Evolutionary conservation across 108 stramenopile species (phyloP).

Genomic region (Fragilaria crotonensis): DNA sequence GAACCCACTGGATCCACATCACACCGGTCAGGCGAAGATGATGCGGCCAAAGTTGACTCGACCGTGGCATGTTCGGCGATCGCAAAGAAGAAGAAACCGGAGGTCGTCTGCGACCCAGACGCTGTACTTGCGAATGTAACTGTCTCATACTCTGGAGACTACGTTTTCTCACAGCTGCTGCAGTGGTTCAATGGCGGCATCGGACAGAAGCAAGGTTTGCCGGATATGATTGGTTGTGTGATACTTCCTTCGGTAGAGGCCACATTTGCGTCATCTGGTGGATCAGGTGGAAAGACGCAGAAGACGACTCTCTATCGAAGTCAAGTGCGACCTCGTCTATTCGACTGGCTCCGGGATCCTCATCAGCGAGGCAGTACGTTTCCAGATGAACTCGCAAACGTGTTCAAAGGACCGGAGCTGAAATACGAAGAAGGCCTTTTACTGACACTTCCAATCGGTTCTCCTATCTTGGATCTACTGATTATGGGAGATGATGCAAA

Average conservation of each 20-base stretch:
- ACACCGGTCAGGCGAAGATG: neutral
- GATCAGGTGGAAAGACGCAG: constrained; percentile 13
- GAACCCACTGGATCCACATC: neutral
- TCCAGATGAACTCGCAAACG: constrained; percentile 53
- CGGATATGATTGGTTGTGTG: constrained; percentile 63
- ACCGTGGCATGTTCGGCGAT: too few relatives aligned
- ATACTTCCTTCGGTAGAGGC: constrained; percentile 51
- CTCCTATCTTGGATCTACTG: constrained; percentile 80
- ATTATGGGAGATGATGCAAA: constrained; percentile 73
- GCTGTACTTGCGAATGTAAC: constrained; percentile 68
- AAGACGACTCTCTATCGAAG: constrained; percentile 18
- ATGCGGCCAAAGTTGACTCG: neutral
- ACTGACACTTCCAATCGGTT: constrained; percentile 51
- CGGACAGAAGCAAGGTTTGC: constrained; percentile 64
- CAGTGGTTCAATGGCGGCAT: constrained; percentile 90
- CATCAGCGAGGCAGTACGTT: constrained; percentile 69
- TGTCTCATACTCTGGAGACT: constrained; percentile 71
- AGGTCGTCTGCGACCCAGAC: constrained; percentile 58
- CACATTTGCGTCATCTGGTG: constrained; percentile 24
- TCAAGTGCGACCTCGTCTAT: constrained; percentile 48
- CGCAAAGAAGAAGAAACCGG: constrained; percentile 5
- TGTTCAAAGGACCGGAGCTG: constrained; percentile 29
- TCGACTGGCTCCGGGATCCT: constrained; percentile 73
- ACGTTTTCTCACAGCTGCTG: constrained; percentile 75
- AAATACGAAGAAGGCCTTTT: constrained; percentile 18